Evolutionary conservation across 306 rosid species (phyloP).

Genomic region (Quercus rubra): DNA sequence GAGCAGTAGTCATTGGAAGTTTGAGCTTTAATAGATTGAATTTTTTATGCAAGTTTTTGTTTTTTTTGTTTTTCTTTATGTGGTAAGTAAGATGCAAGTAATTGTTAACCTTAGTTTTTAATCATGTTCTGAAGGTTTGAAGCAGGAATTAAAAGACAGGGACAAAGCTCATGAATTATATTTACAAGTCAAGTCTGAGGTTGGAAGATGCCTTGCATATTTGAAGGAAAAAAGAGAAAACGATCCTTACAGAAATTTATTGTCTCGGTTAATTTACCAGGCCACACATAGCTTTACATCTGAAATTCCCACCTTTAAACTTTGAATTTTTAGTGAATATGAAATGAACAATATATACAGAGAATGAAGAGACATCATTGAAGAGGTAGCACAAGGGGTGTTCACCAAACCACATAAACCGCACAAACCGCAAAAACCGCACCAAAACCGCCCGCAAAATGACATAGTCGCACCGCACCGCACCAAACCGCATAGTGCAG

Average conservation of each 20-base stretch:
- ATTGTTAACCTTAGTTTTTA: neutral
- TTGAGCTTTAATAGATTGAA: neutral
- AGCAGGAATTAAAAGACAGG: slow-evolving; percentile 52
- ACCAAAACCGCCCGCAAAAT: no score
- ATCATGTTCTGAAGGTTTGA: slow-evolving; percentile 52
- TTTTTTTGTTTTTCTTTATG: neutral
- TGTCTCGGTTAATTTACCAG: slow-evolving; percentile 59
- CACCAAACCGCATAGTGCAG: no score
- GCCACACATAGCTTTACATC: slow-evolving; percentile 46
- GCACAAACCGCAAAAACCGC: no score
- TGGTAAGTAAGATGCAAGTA: neutral
- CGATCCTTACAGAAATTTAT: slow-evolving; percentile 70
- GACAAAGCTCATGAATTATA: slow-evolving; percentile 58
- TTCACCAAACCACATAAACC: no score
- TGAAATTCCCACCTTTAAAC: slow-evolving; percentile 74
- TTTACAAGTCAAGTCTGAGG: slow-evolving; percentile 68
- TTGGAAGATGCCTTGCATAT: slow-evolving; percentile 64
- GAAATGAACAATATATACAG: no score
- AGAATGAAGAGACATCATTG: no score
- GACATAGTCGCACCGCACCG: no score
- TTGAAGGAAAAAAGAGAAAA: slow-evolving; percentile 62
- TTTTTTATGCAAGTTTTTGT: neutral
- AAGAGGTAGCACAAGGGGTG: no score
- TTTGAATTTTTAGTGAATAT: slow-evolving; percentile 26
- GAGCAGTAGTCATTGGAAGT: neutral